Base-by-base conservation (phyloP, 495 filamentous ascomycete genomes). In the Lindgomyces ingoldianus region DNA sequence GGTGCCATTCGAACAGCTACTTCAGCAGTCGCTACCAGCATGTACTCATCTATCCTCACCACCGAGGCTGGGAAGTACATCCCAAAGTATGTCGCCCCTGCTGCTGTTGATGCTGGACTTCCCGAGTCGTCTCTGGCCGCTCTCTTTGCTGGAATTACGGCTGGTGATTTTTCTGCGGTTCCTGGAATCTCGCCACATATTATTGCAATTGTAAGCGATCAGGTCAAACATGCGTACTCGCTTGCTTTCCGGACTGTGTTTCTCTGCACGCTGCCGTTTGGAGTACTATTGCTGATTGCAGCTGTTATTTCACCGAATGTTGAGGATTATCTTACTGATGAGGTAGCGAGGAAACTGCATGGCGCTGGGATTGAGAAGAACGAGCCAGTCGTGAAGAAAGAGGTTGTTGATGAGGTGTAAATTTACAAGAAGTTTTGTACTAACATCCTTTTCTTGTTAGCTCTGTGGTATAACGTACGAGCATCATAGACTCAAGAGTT, bases 261-360 rank as follows among this genome's bases (percentile, higher is more conserved):
- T 45, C 39, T 69, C 0, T 65, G 61, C 45, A 65, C 66, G 42
- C 55, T 65, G 25, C 66, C 66, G n/a, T 69, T 69, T 56, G 66
- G 66, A 8, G 66, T 49, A 1, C 50, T 68, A 22, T 18, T 58
- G 22, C 49, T 67, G 4, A 45, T 67, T 45, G 57, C 64, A 12
- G 64, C 64, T 18, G 22, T 67, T 1, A 12, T 67, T 1, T 24
- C 18, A 9, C 64, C 64, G 58, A 67, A 67, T 62, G 59, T 67
- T 2, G 64, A 67, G 48, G 44, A 63, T 4, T 67, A 63, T 57
- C 36, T 67, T 9, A 63, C 59, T 1, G 58, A 63, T 62, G 64
- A 67, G 22, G 64, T 67, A 9, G 64, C 64, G 21, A 55, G 64
- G 52, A 67, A 57, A 51, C 33, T 67, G 59, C 49, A 49, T 44